phyloP scores from a whole-genome alignment of 176 grass and related monocot species.

The Thinopyrum elongatum region DNA sequence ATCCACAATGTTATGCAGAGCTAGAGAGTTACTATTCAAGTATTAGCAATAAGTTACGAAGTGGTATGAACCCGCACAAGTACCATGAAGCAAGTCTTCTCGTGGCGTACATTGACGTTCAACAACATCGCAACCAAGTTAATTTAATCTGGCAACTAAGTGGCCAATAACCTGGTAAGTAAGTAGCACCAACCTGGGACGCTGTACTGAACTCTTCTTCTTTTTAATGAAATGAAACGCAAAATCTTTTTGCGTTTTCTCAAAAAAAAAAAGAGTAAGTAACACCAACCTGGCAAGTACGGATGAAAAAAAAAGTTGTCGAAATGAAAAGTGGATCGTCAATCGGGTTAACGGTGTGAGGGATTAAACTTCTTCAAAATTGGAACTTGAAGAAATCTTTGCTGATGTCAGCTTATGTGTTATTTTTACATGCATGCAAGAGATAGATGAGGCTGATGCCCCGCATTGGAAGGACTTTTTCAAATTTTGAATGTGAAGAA shows the following conservation, averaged over 20 bases:
- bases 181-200: neutral
- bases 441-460: neutral
- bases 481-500: neutral
- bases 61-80: neutral
- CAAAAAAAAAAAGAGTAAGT: too few relatives aligned
- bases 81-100: neutral
- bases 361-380: neutral
- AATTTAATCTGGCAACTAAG: neutral
- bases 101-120: neutral
- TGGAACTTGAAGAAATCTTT: neutral
- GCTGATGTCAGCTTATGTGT: neutral
- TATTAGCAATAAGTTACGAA: neutral
- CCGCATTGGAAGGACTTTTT: too few relatives aligned
- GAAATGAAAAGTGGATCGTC: neutral
- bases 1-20: neutral
- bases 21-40: neutral
- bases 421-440: neutral
- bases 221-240: too few relatives aligned
- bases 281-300: neutral
- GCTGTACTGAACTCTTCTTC: too few relatives aligned
- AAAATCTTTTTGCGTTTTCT: too few relatives aligned
- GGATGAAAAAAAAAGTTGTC: neutral
- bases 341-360: neutral
- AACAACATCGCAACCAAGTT: neutral
- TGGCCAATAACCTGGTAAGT: neutral